Base-by-base conservation (phyloP, 1,284 basidiomycete species). In the Irpex sp. region DNA sequence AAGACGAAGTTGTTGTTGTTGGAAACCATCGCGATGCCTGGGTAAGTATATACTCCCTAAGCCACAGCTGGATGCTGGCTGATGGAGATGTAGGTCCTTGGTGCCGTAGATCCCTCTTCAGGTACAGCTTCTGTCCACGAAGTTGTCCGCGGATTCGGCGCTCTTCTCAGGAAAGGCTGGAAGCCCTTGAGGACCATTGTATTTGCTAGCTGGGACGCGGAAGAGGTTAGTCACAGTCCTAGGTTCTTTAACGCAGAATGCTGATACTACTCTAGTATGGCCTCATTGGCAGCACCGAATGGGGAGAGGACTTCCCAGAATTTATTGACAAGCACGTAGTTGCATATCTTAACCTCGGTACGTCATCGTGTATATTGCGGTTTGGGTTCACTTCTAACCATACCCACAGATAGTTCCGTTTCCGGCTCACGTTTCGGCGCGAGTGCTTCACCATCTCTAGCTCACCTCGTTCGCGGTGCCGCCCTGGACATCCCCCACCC, bases 181-280 rank as follows among this genome's bases (percentile, higher is more conserved):
- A 92, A 87, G 70, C 96, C 96, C 3, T 77, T 96, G 47, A 82
- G 96, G 63, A 96, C 93, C 15, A 87, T 97, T 69, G 77, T 97
- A n/a, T 81, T 98, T 60, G 94, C 92, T 2, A 92, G 88, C 66
- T 97, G 94, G 95, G 94, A 97, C 74, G 96, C 87, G 0, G 96
- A 98, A 77, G 96, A 96, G 82, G 87, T 89, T 54, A n/a, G n/a
- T n/a, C n/a, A n/a, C n/a, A n/a, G n/a, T n/a, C n/a, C n/a, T n/a
- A n/a, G n/a, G n/a, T n/a, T n/a, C n/a, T n/a, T n/a, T n/a, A n/a
- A n/a, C n/a, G n/a, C n/a, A n/a, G n/a, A n/a, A n/a, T n/a, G n/a
- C n/a, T n/a, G n/a, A n/a, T n/a, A n/a, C n/a, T n/a, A n/a, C n/a
- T n/a, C n/a, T 47, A 51, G 86, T 94, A 94, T 65, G 94, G 94